phyloP scores from a whole-genome alignment of 164 flowering plant species.

The Brasenia schreberi region DNA sequence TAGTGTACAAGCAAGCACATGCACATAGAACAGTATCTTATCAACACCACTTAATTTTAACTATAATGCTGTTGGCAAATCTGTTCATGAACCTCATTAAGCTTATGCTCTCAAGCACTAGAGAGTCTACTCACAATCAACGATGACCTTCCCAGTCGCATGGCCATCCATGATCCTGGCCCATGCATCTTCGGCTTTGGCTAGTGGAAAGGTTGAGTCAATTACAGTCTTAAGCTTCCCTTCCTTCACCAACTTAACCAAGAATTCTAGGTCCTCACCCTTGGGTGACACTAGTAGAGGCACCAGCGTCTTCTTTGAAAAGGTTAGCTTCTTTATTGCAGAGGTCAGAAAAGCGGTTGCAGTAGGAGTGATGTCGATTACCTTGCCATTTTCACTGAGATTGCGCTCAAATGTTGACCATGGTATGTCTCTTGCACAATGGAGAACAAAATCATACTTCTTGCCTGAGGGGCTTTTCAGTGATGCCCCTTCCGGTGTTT shows the following conservation, averaged over 20 bases:
- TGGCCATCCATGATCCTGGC: conserved; percentile 10
- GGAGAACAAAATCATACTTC: conserved; percentile 42
- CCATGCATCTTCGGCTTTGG: conserved; percentile 12
- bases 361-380: conserved; percentile 32
- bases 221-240: conserved; percentile 11
- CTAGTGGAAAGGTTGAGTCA: conserved; percentile 9
- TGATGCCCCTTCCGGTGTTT: conserved; percentile 34
- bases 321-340: conserved; percentile 29
- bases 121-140: not conserved
- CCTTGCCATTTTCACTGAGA: conserved; percentile 32
- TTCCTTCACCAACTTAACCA: conserved; percentile 8
- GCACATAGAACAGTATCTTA: too few species aligned
- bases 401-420: conserved; percentile 23
- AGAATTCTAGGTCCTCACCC: conserved; percentile 11
- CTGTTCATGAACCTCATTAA: not conserved
- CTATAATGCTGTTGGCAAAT: not conserved
- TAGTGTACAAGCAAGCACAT: too few species aligned
- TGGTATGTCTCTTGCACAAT: conserved; percentile 28
- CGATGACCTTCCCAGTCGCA: conserved; percentile 13
- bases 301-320: conserved; percentile 39
- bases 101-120: not conserved
- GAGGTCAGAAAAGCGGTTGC: conserved; percentile 21
- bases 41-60: too few species aligned
- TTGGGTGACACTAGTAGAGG: conserved; percentile 21
- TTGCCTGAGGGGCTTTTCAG: conserved; percentile 43